A percentile compares a stretch with the other conserved stretches of the same genome.
phyloP scores from a whole-genome alignment of 129 eudicot species.

The Erigeron canadensis region DNA sequence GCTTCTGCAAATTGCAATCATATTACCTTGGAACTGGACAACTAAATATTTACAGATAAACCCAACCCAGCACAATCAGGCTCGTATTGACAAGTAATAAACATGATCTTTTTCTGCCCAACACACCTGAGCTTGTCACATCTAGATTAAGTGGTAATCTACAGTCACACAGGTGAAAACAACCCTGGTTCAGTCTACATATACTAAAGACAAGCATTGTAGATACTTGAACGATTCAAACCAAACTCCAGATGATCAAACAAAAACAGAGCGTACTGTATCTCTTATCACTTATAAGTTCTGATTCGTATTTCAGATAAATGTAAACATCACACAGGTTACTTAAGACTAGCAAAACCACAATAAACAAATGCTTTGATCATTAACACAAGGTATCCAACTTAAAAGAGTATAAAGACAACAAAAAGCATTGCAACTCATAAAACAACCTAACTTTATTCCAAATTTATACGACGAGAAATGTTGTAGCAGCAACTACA shows the following conservation, averaged over 20 bases:
- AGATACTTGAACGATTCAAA: not conserved
- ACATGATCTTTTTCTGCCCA: too few species aligned
- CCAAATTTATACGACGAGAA: conserved; percentile 16
- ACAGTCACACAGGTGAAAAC: not conserved
- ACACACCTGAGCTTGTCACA: not conserved
- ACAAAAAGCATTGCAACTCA: conserved; percentile 4
- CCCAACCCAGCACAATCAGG: not conserved
- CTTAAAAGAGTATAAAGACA: conserved; percentile 8
- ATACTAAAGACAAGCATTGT: not conserved
- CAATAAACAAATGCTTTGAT: not conserved
- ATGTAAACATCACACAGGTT: not conserved
- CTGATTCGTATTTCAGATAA: not conserved
- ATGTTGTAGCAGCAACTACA: conserved; percentile 15
- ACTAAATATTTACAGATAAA: not conserved
- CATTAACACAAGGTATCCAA: conserved; percentile 14
- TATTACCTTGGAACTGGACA: too few species aligned
- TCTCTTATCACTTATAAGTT: not conserved
- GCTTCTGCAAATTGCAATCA: too few species aligned
- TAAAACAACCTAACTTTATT: conserved; percentile 30
- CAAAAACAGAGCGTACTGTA: not conserved
- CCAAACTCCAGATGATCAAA: not conserved
- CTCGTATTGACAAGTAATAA: too few species aligned
- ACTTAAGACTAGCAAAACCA: not conserved
- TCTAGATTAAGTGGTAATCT: not conserved
- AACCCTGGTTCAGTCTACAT: too few species aligned